Evolutionary conservation across 306 rosid genomes (phyloP).

Genomic region (Medicago lupulina): DNA sequence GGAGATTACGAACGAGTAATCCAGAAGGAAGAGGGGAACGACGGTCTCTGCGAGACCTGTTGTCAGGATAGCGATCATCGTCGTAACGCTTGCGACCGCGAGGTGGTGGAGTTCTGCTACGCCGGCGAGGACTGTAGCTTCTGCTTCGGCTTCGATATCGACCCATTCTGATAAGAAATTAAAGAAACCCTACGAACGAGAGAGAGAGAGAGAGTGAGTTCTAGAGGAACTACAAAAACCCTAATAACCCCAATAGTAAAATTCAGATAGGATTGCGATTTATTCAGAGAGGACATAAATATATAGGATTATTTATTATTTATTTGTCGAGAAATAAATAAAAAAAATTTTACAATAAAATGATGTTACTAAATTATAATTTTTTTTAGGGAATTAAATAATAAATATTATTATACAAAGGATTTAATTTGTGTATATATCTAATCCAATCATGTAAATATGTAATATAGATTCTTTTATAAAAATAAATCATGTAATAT

Average conservation of each 20-base stretch:
- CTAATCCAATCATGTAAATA: no score
- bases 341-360: no score
- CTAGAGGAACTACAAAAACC: slow-evolving; percentile 20
- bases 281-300: neutral
- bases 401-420: no score
- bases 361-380: no score
- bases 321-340: no score
- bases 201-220: neutral
- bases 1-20: slow-evolving; percentile 95
- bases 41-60: slow-evolving; percentile 78
- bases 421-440: no score
- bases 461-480: no score
- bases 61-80: slow-evolving; percentile 70
- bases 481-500: neutral
- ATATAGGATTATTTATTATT: no score
- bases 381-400: no score
- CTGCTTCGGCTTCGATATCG: slow-evolving; percentile 91
- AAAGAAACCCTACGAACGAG: slow-evolving; percentile 23
- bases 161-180: slow-evolving; percentile 51
- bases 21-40: slow-evolving; percentile 93
- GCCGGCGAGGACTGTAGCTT: slow-evolving; percentile 92
- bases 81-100: slow-evolving; percentile 83
- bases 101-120: slow-evolving; percentile 79
- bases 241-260: slow-evolving; percentile 54
- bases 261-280: neutral